Evolutionary conservation across 1,284 basidiomycete species (phyloP).

Genomic region (Melanopsichium pennsylvanicum): DNA sequence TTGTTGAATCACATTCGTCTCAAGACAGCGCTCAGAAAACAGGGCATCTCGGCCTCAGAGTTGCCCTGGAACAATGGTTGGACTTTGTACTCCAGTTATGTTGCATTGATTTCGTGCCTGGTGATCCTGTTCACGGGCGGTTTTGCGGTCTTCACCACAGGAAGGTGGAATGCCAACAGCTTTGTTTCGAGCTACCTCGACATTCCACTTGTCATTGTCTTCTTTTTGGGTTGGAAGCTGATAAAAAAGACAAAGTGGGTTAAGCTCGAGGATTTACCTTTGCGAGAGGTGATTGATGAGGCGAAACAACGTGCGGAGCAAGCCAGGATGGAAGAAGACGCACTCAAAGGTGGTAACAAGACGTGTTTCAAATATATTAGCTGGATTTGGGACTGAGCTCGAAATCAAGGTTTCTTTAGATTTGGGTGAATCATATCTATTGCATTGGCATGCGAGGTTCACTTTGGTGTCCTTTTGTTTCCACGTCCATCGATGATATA

Average conservation of each 20-base stretch:
- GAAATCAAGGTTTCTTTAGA: too few species aligned
- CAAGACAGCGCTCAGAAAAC: constrained; percentile 72
- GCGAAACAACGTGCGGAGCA: constrained; percentile 11
- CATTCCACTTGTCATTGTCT: constrained; percentile 75
- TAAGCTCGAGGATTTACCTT: constrained; percentile 19
- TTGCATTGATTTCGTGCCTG: constrained; percentile 27
- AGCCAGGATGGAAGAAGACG: constrained; percentile 11
- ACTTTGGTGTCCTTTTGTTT: too few species aligned
- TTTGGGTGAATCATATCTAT: too few species aligned
- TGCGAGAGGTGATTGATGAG: constrained; percentile 24
- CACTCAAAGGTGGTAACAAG: constrained; percentile 6
- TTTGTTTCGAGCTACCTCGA: constrained; percentile 82
- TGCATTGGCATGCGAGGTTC: too few species aligned
- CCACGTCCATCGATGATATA: too few species aligned
- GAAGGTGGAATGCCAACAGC: constrained; percentile 70
- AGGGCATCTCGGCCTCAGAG: constrained; percentile 71
- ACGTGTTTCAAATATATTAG: constrained; percentile 25
- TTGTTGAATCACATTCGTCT: constrained; percentile 78
- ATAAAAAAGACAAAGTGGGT: constrained; percentile 38
- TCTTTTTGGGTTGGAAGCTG: constrained; percentile 70
- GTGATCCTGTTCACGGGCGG: constrained; percentile 66
- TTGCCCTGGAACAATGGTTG: constrained; percentile 66
- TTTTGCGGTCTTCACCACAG: constrained; percentile 49
- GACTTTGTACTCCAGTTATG: constrained; percentile 60
- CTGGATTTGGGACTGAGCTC: constrained; percentile 45